Percentiles rank a stretch among this genome's conserved stretches.
These are phyloP conservation scores for Poterioochromonas sp. DNA, from an alignment of 352 stramenopile genomes.

Conservation along the genomic window DNA sequence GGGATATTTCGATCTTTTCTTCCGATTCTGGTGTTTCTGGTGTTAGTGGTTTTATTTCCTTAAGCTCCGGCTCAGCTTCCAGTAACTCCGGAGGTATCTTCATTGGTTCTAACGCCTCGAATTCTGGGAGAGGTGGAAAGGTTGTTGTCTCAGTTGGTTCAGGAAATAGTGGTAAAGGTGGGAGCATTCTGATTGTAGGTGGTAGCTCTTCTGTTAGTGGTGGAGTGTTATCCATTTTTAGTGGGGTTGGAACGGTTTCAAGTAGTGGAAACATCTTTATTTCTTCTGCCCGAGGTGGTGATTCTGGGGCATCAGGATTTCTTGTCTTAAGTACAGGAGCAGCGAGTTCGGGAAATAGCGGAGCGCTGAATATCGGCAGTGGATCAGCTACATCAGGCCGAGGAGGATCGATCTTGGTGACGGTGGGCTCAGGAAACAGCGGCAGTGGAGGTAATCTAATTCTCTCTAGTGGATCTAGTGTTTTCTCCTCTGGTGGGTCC, in stretches of 20 bases:
- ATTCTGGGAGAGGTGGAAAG: conserved; percentile 47
- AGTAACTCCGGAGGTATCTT: conserved; percentile 47
- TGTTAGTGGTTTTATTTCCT: conserved; percentile 53
- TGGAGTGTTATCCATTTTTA: conserved; percentile 63
- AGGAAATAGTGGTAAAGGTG: conserved; percentile 32
- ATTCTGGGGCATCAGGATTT: conserved; percentile 39
- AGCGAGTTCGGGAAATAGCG: conserved; percentile 40
- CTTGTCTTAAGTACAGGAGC: conserved; percentile 42
- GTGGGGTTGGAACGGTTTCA: conserved; percentile 62
- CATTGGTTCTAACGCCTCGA: conserved; percentile 55
- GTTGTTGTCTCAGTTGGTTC: conserved; percentile 53
- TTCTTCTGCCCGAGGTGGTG: conserved; percentile 38
- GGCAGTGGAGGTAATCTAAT: conserved; percentile 66
- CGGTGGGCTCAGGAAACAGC: conserved; percentile 56
- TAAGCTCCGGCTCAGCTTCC: conserved; percentile 51
- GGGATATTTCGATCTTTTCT: conserved; percentile 54
- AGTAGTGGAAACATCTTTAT: conserved; percentile 37
- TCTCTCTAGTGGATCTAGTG: conserved; percentile 58
- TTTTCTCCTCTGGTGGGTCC: conserved; percentile 66
- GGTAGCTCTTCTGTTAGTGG: conserved; percentile 42
- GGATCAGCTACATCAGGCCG: conserved; percentile 43
- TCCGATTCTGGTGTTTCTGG: conserved; percentile 52
- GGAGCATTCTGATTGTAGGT: conserved; percentile 32
- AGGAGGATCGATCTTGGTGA: conserved; percentile 48
- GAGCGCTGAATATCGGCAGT: conserved; percentile 45